Percentiles rank a stretch among this genome's conserved stretches.
phyloP scores from a whole-genome alignment of 345 rosid species.

The Pugionium cornutum region DNA sequence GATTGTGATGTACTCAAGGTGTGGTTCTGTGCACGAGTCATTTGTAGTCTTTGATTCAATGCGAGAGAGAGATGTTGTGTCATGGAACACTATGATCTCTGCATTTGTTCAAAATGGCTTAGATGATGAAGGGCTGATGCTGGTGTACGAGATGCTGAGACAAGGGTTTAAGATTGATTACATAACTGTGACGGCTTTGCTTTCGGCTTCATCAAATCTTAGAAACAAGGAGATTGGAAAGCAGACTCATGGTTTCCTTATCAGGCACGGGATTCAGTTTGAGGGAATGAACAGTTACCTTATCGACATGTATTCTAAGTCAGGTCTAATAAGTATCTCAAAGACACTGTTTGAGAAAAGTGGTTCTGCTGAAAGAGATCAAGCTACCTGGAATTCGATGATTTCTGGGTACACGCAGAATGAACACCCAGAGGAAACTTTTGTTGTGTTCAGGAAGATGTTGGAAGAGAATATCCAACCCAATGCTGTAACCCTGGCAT shows the following conservation, averaged over 20 bases:
- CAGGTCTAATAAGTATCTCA: constrained; percentile 62
- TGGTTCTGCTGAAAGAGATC: constrained; percentile 50
- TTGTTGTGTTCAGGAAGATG: constrained; percentile 58
- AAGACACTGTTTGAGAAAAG: constrained; percentile 49
- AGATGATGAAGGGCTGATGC: constrained; percentile 84
- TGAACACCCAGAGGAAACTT: constrained; percentile 59
- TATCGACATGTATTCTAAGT: constrained; percentile 86
- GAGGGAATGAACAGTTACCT: constrained; percentile 83
- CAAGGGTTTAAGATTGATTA: constrained; percentile 64
- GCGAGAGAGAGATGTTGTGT: constrained; percentile 70
- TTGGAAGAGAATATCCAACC: constrained; percentile 58
- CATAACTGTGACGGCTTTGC: constrained; percentile 73
- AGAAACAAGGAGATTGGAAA: constrained; percentile 65
- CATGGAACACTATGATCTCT: constrained; percentile 89
- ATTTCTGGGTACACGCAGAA: constrained; percentile 80
- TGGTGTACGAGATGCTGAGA: constrained; percentile 81
- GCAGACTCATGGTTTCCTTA: constrained; percentile 77
- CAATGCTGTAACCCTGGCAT: constrained; percentile 72
- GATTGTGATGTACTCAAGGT: constrained; percentile 81
- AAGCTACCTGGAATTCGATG: constrained; percentile 90
- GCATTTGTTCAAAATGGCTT: constrained; percentile 80
- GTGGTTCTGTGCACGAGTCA: constrained; percentile 59
- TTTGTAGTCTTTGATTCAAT: constrained; percentile 65
- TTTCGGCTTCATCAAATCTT: constrained; percentile 88
- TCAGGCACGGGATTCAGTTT: constrained; percentile 61